Evolutionary conservation across 2,329 filamentous ascomycete genomes (phyloP), one percentile per base, ranked within the genome.

Genomic region (Beauveria australis): DNA sequence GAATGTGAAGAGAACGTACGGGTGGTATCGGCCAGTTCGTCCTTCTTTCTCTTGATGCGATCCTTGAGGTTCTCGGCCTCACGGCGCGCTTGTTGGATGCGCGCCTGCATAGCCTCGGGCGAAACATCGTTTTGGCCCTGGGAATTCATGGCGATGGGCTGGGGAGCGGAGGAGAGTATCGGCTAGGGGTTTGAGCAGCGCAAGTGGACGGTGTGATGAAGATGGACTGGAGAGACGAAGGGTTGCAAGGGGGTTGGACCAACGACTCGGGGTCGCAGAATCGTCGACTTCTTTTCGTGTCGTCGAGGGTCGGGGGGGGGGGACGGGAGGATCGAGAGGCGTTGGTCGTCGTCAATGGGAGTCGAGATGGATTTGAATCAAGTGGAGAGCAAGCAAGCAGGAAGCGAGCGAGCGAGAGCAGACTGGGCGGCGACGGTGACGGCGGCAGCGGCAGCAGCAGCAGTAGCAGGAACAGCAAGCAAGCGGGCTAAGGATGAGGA

Each of bases 31-130:
- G 93, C 93, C 69, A 99, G 85, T 79, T 97, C 94, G 85, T 99
- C 94, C 89, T 97, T 97, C 87, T 96, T 96, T 79, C 92, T 87
- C 88, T 97, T 97, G 86, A 97, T 97, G 77, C 91, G 89, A 76
- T 97, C 93, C 83, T 97, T 97, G 69, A 97, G 81, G 59, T 90
- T 92, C 82, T 97, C 94, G 70, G 94, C 94, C 83, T 99, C 94
- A 81, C 94, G 91, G 77, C 94, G 88, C 75, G 94, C 93, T 72
- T 90, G 88, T 73, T 91, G 89, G 71, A 94, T 93, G 78, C 89
- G 89, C 79, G 92, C 89, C 83, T 97, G 93, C 86, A 97, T 96
- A 76, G 84, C 83, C 79, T 88, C 85, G 66, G 84, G 84, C 72
- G 84, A 87, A 69, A 87, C 83, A 73, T 87, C 85, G 75, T 78